Evolutionary conservation across 176 grass and related monocot species (phyloP).

Genomic region (Oryza officinalis): DNA sequence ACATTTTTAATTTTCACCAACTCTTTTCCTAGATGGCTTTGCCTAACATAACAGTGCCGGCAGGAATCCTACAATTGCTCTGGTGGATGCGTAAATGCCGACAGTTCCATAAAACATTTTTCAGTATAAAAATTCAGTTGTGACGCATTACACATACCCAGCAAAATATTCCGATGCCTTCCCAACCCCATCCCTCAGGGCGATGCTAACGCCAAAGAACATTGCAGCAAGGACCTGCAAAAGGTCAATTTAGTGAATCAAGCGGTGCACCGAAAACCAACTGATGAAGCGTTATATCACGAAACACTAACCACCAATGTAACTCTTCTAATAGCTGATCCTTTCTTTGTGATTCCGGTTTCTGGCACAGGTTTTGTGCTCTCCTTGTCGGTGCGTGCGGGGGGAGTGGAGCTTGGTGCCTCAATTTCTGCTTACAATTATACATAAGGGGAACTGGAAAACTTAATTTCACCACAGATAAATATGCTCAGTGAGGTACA

Average conservation of each 20-base stretch:
- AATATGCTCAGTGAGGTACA: background rate
- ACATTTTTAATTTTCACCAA: slow-evolving; percentile 1
- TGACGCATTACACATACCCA: slow-evolving; percentile 62
- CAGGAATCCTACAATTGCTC: background rate
- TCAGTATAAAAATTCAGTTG: slow-evolving; percentile 23
- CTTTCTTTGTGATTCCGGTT: background rate
- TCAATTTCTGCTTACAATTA: slow-evolving; percentile 24
- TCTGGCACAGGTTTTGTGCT: background rate
- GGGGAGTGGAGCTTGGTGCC: background rate
- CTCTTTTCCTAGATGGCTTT: background rate
- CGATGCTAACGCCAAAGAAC: slow-evolving; percentile 74
- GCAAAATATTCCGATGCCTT: slow-evolving; percentile 94
- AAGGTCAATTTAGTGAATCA: slow-evolving; percentile 8
- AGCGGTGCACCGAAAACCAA: background rate
- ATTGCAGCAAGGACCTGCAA: slow-evolving; percentile 71
- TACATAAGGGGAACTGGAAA: slow-evolving; percentile 17
- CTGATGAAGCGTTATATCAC: background rate
- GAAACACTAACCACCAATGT: slow-evolving; percentile 49
- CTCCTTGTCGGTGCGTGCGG: background rate
- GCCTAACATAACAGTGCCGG: background rate
- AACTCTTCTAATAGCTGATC: slow-evolving; percentile 47
- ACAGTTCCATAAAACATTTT: slow-evolving; percentile 1
- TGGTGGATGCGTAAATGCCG: background rate
- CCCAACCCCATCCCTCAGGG: slow-evolving; percentile 61
- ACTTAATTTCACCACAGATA: background rate